Evolutionary conservation across 805 yeast genomes (phyloP).

Genomic region (Suhomyces prunicola): DNA sequence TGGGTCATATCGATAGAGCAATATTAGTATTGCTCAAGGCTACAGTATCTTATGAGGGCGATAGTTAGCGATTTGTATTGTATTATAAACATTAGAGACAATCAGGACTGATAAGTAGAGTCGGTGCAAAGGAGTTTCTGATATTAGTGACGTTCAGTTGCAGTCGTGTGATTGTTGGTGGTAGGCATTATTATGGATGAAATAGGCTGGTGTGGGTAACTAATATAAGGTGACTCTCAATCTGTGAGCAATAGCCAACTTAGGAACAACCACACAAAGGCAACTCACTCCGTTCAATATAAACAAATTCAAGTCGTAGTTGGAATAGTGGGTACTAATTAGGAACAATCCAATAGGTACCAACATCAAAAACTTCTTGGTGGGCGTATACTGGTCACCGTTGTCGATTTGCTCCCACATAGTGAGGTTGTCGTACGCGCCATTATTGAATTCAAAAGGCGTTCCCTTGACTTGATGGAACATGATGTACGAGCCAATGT

Average conservation of each 20-base stretch:
- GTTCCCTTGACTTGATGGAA: slow-evolving; percentile 96
- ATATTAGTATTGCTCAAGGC: too few relatives aligned
- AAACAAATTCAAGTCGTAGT: slow-evolving; percentile 77
- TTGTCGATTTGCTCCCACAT: slow-evolving; percentile 99
- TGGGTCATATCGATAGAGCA: too few relatives aligned
- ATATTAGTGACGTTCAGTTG: not conserved
- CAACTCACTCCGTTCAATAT: slow-evolving; percentile 78
- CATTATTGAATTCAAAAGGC: slow-evolving; percentile 94
- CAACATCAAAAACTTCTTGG: slow-evolving; percentile 85
- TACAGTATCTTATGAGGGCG: too few relatives aligned
- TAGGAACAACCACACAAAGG: slow-evolving; percentile 85
- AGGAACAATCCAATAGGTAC: slow-evolving; percentile 91
- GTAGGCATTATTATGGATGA: not conserved
- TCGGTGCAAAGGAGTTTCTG: not conserved
- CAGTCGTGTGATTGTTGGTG: not conserved
- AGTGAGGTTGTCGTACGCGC: slow-evolving; percentile 92
- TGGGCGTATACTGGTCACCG: slow-evolving; percentile 96
- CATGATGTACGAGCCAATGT: slow-evolving; percentile 90
- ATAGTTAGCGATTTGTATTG: not conserved
- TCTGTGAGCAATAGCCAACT: slow-evolving; percentile 79
- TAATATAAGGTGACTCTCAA: slow-evolving; percentile 58
- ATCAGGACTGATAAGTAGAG: not conserved
- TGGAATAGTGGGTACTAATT: slow-evolving; percentile 85
- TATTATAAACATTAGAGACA: not conserved
- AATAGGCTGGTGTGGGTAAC: not conserved